These are phyloP conservation scores for Alternaria brassicae DNA, from an alignment of 2,329 filamentous ascomycete species.

Conservation along the genomic window DNA sequence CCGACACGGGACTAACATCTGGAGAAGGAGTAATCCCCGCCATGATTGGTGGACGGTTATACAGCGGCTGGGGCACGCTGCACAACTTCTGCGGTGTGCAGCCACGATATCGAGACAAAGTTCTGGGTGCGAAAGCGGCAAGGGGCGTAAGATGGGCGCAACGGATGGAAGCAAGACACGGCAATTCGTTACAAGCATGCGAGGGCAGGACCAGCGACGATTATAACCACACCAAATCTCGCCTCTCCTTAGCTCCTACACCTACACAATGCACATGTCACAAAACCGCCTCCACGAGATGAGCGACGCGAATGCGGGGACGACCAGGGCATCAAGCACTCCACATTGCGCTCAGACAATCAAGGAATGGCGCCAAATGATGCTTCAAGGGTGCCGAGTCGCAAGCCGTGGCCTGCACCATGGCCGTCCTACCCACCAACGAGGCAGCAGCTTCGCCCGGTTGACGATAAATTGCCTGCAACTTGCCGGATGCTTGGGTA, in stretches of 20 bases:
- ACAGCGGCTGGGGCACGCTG: constrained; percentile 37
- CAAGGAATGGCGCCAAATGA: constrained; percentile 32
- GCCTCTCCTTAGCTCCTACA: constrained; percentile 30
- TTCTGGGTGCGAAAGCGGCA: constrained; percentile 15
- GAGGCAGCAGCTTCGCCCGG: constrained; percentile 25
- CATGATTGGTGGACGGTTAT: constrained; percentile 50
- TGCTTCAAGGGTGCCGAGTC: constrained; percentile 35
- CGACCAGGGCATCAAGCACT: constrained; percentile 38
- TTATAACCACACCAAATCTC: constrained; percentile 33
- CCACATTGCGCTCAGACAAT: constrained; percentile 43
- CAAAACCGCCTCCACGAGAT: constrained; percentile 37
- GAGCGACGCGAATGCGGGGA: constrained; percentile 46
- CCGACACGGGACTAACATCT: constrained; percentile 54
- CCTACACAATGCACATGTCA: constrained; percentile 15
- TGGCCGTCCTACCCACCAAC: constrained; percentile 28
- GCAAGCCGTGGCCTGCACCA: constrained; percentile 25
- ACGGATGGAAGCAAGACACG: constrained; percentile 3
- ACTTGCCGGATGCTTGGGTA: constrained; percentile 21
- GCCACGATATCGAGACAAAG: constrained; percentile 32
- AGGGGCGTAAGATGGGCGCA: constrained; percentile 3
- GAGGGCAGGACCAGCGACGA: constrained; percentile 23
- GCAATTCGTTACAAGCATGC: constrained; percentile 5
- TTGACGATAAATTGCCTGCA: constrained; percentile 36
- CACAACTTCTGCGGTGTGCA: constrained; percentile 40
- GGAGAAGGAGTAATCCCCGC: constrained; percentile 50